These are phyloP conservation scores for Pythium insidiosum DNA, from an alignment of 352 stramenopile species.

Conservation along the genomic window DNA sequence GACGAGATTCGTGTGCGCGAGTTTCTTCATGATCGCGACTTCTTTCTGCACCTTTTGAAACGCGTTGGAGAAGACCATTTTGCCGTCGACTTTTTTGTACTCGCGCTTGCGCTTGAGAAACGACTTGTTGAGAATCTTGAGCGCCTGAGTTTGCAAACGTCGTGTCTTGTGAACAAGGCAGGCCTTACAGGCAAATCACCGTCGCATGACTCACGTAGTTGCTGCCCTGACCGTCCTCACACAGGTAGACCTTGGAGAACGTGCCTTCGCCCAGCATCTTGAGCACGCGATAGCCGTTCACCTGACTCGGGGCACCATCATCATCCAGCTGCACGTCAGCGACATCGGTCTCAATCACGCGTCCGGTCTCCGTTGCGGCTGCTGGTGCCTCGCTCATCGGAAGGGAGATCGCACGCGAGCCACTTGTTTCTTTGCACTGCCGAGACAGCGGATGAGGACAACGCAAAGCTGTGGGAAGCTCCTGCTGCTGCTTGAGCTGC, in stretches of 20 bases:
- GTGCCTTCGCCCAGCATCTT: constrained; percentile 60
- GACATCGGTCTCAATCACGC: constrained; percentile 60
- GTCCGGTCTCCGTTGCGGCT: too few species aligned
- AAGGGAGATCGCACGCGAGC: too few species aligned
- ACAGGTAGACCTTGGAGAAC: constrained; percentile 76
- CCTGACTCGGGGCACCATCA: constrained; percentile 43
- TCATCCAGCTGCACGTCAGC: constrained; percentile 55
- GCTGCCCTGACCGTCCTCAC: constrained; percentile 27
- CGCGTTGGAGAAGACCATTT: constrained; percentile 70
- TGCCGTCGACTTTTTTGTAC: constrained; percentile 70
- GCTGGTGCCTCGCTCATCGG: too few species aligned
- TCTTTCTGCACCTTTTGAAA: constrained; percentile 79
- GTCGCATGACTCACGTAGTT: constrained; percentile 42
- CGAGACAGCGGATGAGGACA: too few species aligned
- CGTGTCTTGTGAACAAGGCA: too few species aligned
- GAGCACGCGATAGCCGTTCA: constrained; percentile 69
- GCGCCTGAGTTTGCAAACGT: constrained; percentile 23
- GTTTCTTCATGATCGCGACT: constrained; percentile 82
- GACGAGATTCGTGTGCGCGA: constrained; percentile 57
- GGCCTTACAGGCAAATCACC: too few species aligned
- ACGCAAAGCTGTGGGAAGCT: too few species aligned
- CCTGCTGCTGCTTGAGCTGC: too few species aligned
- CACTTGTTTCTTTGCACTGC: too few species aligned
- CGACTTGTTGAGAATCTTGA: constrained; percentile 84
- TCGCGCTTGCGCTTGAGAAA: constrained; percentile 80